Percentiles rank a stretch among this genome's conserved stretches.
Evolutionary conservation across 2,329 filamentous ascomycete species (phyloP).

Genomic region (Clonostachys rosea): DNA sequence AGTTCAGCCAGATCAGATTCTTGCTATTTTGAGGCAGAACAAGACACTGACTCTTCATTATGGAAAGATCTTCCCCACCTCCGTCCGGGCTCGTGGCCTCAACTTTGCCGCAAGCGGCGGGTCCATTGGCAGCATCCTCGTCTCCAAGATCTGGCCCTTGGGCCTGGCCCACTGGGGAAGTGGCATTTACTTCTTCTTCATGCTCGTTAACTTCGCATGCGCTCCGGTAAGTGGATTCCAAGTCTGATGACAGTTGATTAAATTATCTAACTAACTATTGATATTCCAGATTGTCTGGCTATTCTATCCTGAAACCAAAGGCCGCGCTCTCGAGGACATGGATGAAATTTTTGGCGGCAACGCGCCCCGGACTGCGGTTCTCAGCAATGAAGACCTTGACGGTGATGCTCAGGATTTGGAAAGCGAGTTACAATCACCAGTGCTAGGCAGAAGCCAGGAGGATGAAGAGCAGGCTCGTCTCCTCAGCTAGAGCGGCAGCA

Average conservation of each 20-base stretch:
- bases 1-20: not conserved
- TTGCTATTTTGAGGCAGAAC: too few species aligned
- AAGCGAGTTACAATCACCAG: too few species aligned
- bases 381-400: too few species aligned
- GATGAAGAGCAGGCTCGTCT: too few species aligned
- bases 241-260: too few species aligned
- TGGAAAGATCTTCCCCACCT: conserved; percentile 47
- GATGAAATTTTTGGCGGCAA: not conserved
- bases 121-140: conserved; percentile 49
- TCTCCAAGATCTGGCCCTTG: conserved; percentile 50
- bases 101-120: conserved; percentile 50
- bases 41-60: not conserved
- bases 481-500: too few species aligned
- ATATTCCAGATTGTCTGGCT: not conserved
- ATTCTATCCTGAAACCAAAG: conserved; percentile 1
- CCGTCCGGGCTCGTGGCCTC: conserved; percentile 49
- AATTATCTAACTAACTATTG: too few species aligned
- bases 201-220: conserved; percentile 42
- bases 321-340: conserved; percentile 1
- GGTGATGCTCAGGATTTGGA: too few species aligned
- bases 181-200: conserved; percentile 53
- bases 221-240: conserved; percentile 25
- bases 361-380: too few species aligned
- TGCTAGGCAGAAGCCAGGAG: too few species aligned
- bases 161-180: conserved; percentile 44